These are phyloP conservation scores for Spergularia bocconei DNA, from an alignment of 148 eudicot species.

Conservation along the genomic window DNA sequence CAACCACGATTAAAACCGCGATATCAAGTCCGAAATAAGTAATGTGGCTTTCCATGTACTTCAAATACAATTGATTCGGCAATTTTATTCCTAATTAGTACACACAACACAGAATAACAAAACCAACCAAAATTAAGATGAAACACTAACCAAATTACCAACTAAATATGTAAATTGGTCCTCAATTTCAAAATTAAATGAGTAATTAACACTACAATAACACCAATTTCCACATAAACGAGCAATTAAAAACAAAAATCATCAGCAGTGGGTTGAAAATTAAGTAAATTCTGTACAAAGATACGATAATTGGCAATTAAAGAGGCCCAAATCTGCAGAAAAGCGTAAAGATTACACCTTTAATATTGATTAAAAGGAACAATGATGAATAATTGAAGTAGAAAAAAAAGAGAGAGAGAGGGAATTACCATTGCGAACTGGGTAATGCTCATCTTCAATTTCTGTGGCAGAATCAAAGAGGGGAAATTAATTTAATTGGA, in stretches of 20 bases:
- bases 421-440: slow-evolving; percentile 57
- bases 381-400: neutral
- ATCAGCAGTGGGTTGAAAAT: no score
- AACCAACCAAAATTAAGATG: neutral
- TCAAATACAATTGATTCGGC: neutral
- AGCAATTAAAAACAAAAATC: neutral
- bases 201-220: neutral
- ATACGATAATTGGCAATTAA: neutral
- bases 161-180: neutral
- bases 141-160: neutral
- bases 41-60: neutral
- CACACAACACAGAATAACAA: neutral
- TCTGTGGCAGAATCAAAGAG: slow-evolving; percentile 1
- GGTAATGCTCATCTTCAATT: slow-evolving; percentile 46
- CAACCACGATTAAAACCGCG: neutral
- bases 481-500: neutral
- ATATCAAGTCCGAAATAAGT: neutral
- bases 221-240: slow-evolving; percentile 5
- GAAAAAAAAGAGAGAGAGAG: neutral
- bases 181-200: neutral
- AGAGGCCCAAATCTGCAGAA: neutral
- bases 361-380: neutral
- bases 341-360: neutral
- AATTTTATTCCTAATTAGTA: neutral
- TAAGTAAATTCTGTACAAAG: neutral